Percentiles rank a stretch among this genome's conserved stretches.
Evolutionary conservation across 768 basidiomycete species (phyloP).

Genomic region (Russula abietina): DNA sequence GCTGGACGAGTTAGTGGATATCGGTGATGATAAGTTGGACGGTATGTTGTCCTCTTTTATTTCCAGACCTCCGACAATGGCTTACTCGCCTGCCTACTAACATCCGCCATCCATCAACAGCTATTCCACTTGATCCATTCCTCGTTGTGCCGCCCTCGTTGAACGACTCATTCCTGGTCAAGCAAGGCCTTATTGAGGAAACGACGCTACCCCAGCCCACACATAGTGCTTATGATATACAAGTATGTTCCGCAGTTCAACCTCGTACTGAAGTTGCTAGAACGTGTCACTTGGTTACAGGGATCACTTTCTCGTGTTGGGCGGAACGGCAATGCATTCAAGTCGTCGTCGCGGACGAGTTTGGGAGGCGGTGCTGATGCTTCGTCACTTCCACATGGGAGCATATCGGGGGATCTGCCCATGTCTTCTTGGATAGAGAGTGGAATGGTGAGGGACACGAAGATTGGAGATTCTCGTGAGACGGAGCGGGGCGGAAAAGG

Average conservation of each 20-base stretch:
- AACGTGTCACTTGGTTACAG: neutral
- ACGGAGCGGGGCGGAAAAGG: neutral
- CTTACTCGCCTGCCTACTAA: neutral
- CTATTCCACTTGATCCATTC: slow-evolving; percentile 17
- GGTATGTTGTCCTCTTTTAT: slow-evolving; percentile 3
- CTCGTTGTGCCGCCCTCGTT: slow-evolving; percentile 23
- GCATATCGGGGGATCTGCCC: neutral
- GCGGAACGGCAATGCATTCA: neutral
- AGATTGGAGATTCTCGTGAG: neutral
- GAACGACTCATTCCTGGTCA: slow-evolving; percentile 21
- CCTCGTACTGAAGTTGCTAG: neutral
- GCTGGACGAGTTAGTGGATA: neutral
- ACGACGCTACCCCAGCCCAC: slow-evolving; percentile 14
- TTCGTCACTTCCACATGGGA: neutral
- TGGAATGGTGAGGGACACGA: neutral
- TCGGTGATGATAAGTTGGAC: slow-evolving; percentile 1
- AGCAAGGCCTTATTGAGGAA: slow-evolving; percentile 19
- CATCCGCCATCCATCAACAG: neutral
- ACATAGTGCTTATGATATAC: slow-evolving; percentile 19
- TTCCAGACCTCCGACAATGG: neutral
- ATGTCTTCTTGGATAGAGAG: neutral
- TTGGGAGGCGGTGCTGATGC: neutral
- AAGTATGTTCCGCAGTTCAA: neutral
- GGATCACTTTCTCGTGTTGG: neutral
- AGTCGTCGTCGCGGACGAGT: neutral